Base-by-base conservation (phyloP, 1,284 basidiomycete species). In the Macrocystidia cucumis region DNA sequence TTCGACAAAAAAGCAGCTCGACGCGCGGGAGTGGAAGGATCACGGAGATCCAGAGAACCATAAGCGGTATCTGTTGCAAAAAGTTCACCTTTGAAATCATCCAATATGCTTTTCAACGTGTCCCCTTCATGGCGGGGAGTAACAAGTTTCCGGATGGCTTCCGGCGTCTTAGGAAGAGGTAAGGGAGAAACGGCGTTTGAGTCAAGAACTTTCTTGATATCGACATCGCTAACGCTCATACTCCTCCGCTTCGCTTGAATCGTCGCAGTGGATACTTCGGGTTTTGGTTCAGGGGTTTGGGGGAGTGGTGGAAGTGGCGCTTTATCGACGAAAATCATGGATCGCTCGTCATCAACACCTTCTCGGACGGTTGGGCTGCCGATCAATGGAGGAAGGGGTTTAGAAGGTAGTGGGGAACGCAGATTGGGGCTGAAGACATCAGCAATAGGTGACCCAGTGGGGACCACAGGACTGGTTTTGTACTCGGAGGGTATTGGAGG, bases 151-250 rank as follows among this genome's bases (percentile, higher is more conserved):
- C 51, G 40, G 44, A 55, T 55, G 3, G 44, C 41, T 42, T 49
- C 47, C 32, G 56, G 38, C 13, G 52, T 46, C 24, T 52, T 52
- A 32, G 62, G 56, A 3, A 60, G 56, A 18, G 65, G 59, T 17
- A 52, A 55, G 11, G 57, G 45, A 4, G 65, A 53, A n/a, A n/a
- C n/a, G 17, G 63, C 48, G 5, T 57, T 49, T 30, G 55, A 44
- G 6, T 56, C 39, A 42, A 65, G 60, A 3, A 60, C 52, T 42
- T 68, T 70, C 52, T 74, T 69, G 29, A 74, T 48, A 37, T 85
- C 83, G 6, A 69, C 65, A 48, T 84, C 78, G 34, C 78, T 70
- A 27, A 84, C 74, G 46, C 82, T 85, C 73, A 81, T 76, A 52
- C 83, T 87, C 44, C 85, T 63, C 46, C 81, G 71, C 46, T 78